These are phyloP conservation scores for Eucalyptus urophylla DNA, from an alignment of 345 rosid genomes.

Conservation along the genomic window DNA sequence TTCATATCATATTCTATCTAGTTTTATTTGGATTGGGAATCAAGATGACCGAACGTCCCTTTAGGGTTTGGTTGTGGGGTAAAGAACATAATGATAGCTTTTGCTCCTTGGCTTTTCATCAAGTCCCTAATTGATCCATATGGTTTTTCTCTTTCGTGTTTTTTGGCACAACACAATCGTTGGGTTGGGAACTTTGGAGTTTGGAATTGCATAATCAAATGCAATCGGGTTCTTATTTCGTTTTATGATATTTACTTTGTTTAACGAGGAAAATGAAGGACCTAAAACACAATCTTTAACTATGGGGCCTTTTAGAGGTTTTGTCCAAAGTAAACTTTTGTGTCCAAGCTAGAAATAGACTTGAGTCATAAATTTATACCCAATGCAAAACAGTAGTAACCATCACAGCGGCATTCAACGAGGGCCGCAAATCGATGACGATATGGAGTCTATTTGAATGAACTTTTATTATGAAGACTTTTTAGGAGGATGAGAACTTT, in stretches of 20 bases:
- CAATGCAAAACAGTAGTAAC: background rate
- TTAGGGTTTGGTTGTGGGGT: background rate
- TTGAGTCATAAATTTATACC: background rate
- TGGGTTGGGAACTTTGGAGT: background rate
- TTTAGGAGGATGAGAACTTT: background rate
- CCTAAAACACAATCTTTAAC: background rate
- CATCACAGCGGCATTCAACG: background rate
- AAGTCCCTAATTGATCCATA: background rate
- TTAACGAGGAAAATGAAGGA: background rate
- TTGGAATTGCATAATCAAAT: background rate
- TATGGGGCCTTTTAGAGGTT: background rate
- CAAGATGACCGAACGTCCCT: rapidly evolving
- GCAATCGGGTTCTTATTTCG: background rate
- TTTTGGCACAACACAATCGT: background rate
- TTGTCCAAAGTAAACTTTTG: background rate
- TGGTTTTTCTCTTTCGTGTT: background rate
- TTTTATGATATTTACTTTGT: background rate
- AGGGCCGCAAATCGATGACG: background rate
- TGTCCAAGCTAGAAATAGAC: background rate
- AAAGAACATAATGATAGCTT: background rate
- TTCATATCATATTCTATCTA: rapidly evolving
- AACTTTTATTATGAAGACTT: background rate
- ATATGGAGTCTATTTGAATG: background rate
- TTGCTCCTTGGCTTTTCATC: background rate
- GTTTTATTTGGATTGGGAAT: rapidly evolving